Evolutionary conservation across 495 filamentous ascomycete species (phyloP).

Genomic region (Xylaria curta): DNA sequence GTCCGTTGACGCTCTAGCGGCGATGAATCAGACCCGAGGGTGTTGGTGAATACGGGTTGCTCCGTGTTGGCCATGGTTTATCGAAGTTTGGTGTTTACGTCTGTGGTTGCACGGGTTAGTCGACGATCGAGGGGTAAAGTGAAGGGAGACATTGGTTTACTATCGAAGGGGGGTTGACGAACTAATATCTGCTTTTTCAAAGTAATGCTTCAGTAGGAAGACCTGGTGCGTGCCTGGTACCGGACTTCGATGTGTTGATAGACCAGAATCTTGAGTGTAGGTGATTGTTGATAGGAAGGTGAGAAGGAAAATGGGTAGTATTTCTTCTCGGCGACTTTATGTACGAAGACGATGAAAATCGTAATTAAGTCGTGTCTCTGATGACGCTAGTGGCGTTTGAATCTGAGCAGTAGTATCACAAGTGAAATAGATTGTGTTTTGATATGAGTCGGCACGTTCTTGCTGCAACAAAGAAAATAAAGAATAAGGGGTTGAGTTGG

Average conservation of each 20-base stretch:
- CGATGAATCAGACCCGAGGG: conserved; percentile 26
- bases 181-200: neutral
- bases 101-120: neutral
- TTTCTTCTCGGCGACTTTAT: neutral
- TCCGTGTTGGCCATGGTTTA: conserved; percentile 33
- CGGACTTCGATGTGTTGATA: conserved; percentile 1
- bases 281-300: neutral
- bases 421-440: neutral
- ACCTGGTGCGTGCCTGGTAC: neutral
- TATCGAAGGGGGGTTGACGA: neutral
- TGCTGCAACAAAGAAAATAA: conserved; percentile 26
- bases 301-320: neutral
- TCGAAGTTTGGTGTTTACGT: neutral
- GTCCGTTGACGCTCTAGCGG: conserved; percentile 28
- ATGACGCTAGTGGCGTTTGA: conserved; percentile 18
- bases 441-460: conserved; percentile 7
- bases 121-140: neutral
- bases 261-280: neutral
- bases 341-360: neutral
- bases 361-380: neutral
- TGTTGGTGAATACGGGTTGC: conserved; percentile 32
- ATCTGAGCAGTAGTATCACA: neutral
- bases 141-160: neutral
- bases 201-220: neutral
- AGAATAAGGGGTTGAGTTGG: conserved; percentile 2